These are phyloP conservation scores for Elongisporangium senticosum DNA, from an alignment of 352 stramenopile genomes.

Conservation along the genomic window DNA sequence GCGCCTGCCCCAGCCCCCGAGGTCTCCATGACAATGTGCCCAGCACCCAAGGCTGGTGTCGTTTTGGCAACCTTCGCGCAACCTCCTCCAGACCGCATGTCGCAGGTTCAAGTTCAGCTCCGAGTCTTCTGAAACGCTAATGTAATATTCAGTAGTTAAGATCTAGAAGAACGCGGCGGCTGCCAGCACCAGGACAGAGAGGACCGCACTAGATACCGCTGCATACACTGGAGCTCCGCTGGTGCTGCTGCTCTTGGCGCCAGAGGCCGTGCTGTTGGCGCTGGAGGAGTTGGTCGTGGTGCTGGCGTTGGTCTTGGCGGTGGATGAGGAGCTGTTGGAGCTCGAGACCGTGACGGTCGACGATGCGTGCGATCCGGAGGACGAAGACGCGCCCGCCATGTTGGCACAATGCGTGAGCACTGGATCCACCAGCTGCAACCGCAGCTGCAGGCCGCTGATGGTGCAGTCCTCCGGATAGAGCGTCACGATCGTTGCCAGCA, in stretches of 20 bases:
- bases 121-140: not conserved
- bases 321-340: not conserved
- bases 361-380: not conserved
- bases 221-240: not conserved
- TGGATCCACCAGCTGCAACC: not conserved
- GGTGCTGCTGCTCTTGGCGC: not conserved
- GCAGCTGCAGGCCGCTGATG: not conserved
- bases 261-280: not conserved
- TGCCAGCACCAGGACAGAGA: not conserved
- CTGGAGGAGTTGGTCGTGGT: not conserved
- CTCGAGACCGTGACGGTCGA: not conserved
- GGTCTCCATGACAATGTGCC: not conserved
- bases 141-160: not conserved
- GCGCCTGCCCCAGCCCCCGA: conserved; percentile 6
- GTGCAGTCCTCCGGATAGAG: not conserved
- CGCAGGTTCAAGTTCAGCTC: not conserved
- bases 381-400: not conserved
- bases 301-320: not conserved
- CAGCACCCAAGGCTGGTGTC: not conserved
- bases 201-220: not conserved
- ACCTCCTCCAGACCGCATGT: not conserved
- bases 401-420: not conserved
- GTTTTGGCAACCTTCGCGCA: not conserved
- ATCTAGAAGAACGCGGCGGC: not conserved
- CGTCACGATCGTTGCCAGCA: not conserved